Percentiles rank a stretch among this genome's conserved stretches.
Conservation (phyloP, 805 yeast species). For the Sugiyamaella smithiae region DNA sequence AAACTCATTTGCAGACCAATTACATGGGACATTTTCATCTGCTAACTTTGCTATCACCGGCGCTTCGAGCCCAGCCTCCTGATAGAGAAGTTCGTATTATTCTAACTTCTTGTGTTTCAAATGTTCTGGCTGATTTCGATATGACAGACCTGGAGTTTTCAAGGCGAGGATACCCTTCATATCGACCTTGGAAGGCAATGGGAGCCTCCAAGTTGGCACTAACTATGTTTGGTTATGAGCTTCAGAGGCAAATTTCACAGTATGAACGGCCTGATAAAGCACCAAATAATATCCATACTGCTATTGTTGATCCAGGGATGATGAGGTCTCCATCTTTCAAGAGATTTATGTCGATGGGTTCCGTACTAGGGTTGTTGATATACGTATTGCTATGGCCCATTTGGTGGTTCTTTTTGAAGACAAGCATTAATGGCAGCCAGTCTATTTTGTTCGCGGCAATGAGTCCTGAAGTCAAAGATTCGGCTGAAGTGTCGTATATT, state of each 20-base stretch:
- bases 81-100: slow-evolving; percentile 89
- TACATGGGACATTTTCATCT: slow-evolving; percentile 80
- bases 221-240: slow-evolving; percentile 72
- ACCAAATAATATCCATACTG: slow-evolving; percentile 65
- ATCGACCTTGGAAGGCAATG: slow-evolving; percentile 68
- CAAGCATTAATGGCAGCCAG: slow-evolving; percentile 77
- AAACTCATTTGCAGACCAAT: slow-evolving; percentile 78
- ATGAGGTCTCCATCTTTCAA: slow-evolving; percentile 86
- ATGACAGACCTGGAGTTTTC: slow-evolving; percentile 63
- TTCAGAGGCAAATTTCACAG: slow-evolving; percentile 59
- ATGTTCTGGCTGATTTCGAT: slow-evolving; percentile 67
- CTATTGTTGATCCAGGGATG: slow-evolving; percentile 86
- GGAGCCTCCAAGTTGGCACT: slow-evolving; percentile 81
- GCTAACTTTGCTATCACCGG: slow-evolving; percentile 75
- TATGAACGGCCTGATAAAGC: slow-evolving; percentile 65
- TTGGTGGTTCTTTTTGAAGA: slow-evolving; percentile 77
- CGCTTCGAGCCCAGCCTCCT: slow-evolving; percentile 84
- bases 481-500: slow-evolving; percentile 65
- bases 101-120: slow-evolving; percentile 74
- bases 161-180: slow-evolving; percentile 52
- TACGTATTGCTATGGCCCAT: slow-evolving; percentile 74
- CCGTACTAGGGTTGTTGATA: slow-evolving; percentile 57
- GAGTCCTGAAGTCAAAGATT: slow-evolving; percentile 65
- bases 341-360: slow-evolving; percentile 73
- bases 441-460: slow-evolving; percentile 63